These are phyloP conservation scores for Ustilago loliicola DNA, from an alignment of 1,284 basidiomycete species.

Conservation along the genomic window DNA sequence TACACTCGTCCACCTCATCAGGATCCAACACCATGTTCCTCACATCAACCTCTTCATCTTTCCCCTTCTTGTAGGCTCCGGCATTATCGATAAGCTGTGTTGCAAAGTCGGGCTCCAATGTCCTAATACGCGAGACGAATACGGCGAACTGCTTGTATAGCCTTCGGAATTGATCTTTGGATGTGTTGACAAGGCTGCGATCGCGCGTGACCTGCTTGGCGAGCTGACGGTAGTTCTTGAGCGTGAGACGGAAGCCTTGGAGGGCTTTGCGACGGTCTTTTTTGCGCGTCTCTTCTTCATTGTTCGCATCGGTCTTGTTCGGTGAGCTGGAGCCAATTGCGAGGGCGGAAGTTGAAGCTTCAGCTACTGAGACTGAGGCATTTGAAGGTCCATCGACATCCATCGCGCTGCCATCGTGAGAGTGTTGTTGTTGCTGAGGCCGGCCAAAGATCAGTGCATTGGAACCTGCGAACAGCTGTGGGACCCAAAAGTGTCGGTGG, in stretches of 20 bases:
- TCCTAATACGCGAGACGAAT: constrained; percentile 39
- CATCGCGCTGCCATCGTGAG: background rate
- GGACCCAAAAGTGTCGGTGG: constrained; percentile 56
- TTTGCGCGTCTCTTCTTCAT: constrained; percentile 16
- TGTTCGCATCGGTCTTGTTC: background rate
- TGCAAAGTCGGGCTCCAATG: constrained; percentile 33
- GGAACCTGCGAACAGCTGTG: constrained; percentile 42
- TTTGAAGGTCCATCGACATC: constrained; percentile 11
- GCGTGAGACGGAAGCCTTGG: constrained; percentile 24
- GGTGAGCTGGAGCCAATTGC: background rate
- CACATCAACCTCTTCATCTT: constrained; percentile 32
- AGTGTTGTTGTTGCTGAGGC: background rate
- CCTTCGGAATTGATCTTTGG: constrained; percentile 33
- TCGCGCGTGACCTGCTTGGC: constrained; percentile 55
- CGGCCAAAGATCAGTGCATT: constrained; percentile 3
- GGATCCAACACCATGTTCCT: constrained; percentile 25
- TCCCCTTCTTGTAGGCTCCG: constrained; percentile 14
- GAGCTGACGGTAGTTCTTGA: constrained; percentile 56
- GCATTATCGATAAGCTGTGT: constrained; percentile 34
- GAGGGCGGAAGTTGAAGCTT: constrained; percentile 15
- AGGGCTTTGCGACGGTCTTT: constrained; percentile 35
- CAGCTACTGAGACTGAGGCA: background rate
- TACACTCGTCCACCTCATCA: constrained; percentile 49
- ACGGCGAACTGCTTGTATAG: constrained; percentile 40
- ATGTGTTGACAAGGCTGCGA: constrained; percentile 44